phyloP scores from a whole-genome alignment of 768 basidiomycete species.

The Leccinum fibrillosum region DNA sequence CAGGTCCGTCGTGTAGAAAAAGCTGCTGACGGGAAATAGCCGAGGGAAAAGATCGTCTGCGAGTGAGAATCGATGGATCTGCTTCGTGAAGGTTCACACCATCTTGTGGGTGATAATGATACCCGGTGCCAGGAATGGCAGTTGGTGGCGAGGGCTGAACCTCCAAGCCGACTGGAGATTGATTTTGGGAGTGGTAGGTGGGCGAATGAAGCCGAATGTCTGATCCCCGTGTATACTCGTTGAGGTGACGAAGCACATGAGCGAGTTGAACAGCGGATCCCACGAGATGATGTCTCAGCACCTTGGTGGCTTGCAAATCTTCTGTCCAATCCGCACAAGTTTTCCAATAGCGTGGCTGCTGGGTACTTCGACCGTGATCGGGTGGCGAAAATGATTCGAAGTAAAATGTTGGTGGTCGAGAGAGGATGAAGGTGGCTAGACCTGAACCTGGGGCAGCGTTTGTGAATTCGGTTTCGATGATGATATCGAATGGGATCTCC shows the following conservation, averaged over 20 bases:
- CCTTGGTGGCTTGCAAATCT: constrained; percentile 59
- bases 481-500: constrained; percentile 70
- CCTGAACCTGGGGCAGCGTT: constrained; percentile 53
- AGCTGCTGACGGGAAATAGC: constrained; percentile 9
- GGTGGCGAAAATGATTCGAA: constrained; percentile 45
- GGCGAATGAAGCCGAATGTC: constrained; percentile 38
- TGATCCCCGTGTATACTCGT: constrained; percentile 28
- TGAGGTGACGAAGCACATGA: constrained; percentile 51
- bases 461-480: constrained; percentile 55
- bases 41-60: constrained; percentile 32
- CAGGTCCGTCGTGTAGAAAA: constrained; percentile 10
- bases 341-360: constrained; percentile 50
- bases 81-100: constrained; percentile 13
- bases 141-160: constrained; percentile 40
- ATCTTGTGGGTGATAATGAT: constrained; percentile 30
- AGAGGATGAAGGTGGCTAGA: constrained; percentile 61
- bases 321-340: constrained; percentile 76
- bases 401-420: constrained; percentile 67
- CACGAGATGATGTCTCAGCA: constrained; percentile 61
- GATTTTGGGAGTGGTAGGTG: constrained; percentile 31
- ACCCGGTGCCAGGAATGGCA: constrained; percentile 25
- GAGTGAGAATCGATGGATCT: constrained; percentile 18
- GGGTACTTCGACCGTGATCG: constrained; percentile 26
- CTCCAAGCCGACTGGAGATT: constrained; percentile 34
- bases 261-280: constrained; percentile 61